Evolutionary conservation across 108 stramenopile genomes (phyloP), one percentile per base, ranked within the genome.

Genomic region (Cyclotella baltica): DNA sequence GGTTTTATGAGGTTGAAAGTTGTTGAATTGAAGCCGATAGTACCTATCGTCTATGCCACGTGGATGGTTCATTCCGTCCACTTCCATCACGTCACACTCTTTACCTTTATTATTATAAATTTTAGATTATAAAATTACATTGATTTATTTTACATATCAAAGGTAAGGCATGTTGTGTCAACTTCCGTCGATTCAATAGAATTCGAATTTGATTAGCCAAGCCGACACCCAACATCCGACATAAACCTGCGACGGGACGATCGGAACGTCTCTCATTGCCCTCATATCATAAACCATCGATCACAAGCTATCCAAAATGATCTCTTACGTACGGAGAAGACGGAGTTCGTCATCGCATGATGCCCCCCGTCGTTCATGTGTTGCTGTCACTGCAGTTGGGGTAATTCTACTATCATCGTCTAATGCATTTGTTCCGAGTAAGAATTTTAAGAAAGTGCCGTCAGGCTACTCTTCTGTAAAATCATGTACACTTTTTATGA

Each of bases 341-440:
- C 22, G 10, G 25, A 27, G 55, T 3, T 27, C 55, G 11, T 25
- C 22, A 3, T 25, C 22, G 25, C 1, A 1, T 27, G 23, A 27
- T 27, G 23, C 55, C 55, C 1, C 55, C 1, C 11, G 25, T 55
- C 20, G 23, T 55, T 2, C 22, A 27, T 1, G 10, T 2, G 40
- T 43, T 43, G 55, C 13, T 25, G 13, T 27, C 2, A 5, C 23
- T 27, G 55, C 25, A 1, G 55, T 55, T 10, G 55, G 3, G 25
- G 20, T 22, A 27, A 23, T 55, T 25, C 23, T 55, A 23, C 55
- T 55, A 25, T 55, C 55, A 1, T 25, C 4, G 1, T 22, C 55
- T 2, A n/a, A 55, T 55, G 55, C 55, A 55, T 55, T 55, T 55
- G 55, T 55, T 55, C 55, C 55, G 11, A 55, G 55, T 23, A 25